Base-by-base conservation (phyloP, 768 basidiomycete species). In the Tephrocybe rancida region DNA sequence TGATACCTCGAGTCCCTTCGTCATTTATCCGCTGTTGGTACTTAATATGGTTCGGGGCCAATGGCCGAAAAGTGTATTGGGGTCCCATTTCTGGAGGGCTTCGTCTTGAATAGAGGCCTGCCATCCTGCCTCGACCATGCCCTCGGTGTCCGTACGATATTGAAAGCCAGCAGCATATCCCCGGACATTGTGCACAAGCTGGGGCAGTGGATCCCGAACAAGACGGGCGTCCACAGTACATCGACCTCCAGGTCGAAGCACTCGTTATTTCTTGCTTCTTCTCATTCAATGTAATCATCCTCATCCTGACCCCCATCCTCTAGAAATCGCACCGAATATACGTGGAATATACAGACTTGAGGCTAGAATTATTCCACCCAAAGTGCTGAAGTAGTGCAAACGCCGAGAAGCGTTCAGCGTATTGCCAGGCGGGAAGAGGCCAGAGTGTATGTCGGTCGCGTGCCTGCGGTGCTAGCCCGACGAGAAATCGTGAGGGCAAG, bases 391-490 rank as follows among this genome's bases (percentile, higher is more conserved):
- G 48, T 14, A 21, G 35, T 11, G 43, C 16, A 22, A 55, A 55
- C 5, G 43, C 22, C 2, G 42, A 29, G 7, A 55, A 22, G 16
- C 48, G 22, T 32, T 18, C 26, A n/a, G 48, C 48, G 10, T 55
- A 55, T 13, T 44, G 26, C 48, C 42, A 55, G 32, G n/a, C 30
- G 5, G 54, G 54, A 6, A 37, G 25, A 6, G 54, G 54, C 34
- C 54, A 55, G 14, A 14, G 7, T 19, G 22, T 11, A 19, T 7
- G 5, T 26, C 6, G 8, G 7, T 24, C 25, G 8, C 22, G 18
- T 5, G 30, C 30, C 5, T 48, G 41, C 16, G 25, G 54, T 39
- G 29, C 48, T 45, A 24, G 25, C 26, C 7, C 44, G 48, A 16
- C 42, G 48, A 21, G 4, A 8, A 5, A 55, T 13, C 6, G 42